Conservation (phyloP, 257 asterid genomes). For the Echites panduratus region DNA sequence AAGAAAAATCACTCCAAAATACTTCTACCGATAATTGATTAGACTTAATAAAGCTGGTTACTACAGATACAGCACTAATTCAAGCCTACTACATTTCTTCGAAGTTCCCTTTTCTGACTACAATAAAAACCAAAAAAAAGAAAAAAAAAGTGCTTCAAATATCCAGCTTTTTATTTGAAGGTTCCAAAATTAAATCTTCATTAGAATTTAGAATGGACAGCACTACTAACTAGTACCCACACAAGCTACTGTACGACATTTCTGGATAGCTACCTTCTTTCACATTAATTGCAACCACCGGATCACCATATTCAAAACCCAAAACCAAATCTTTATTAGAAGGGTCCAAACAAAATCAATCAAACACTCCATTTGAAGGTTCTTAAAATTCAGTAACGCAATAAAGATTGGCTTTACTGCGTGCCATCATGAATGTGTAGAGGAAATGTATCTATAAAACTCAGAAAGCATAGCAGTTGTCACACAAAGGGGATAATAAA, state of each 20-base stretch:
- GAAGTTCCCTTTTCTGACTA: neutral
- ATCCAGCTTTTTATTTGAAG: neutral
- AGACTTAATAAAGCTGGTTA: neutral
- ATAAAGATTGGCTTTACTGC: neutral
- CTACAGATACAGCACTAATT: neutral
- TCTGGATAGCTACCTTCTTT: neutral
- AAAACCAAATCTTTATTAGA: neutral
- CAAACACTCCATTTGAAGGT: neutral
- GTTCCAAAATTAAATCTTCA: neutral
- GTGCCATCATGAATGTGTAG: neutral
- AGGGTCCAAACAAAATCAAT: neutral
- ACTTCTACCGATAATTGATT: neutral
- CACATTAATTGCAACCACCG: neutral
- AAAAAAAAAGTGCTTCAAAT: no score
- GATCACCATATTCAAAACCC: neutral
- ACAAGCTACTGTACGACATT: neutral
- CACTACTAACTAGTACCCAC: neutral
- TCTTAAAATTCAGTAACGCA: neutral
- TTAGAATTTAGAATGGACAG: neutral
- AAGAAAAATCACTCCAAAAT: neutral
- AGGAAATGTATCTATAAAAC: neutral
- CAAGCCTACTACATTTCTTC: neutral
- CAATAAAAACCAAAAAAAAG: neutral
- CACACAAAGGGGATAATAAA: neutral
- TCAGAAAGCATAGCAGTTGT: no score